Evolutionary conservation across 1,284 basidiomycete genomes (phyloP).

Genomic region (Melampsora americana): DNA sequence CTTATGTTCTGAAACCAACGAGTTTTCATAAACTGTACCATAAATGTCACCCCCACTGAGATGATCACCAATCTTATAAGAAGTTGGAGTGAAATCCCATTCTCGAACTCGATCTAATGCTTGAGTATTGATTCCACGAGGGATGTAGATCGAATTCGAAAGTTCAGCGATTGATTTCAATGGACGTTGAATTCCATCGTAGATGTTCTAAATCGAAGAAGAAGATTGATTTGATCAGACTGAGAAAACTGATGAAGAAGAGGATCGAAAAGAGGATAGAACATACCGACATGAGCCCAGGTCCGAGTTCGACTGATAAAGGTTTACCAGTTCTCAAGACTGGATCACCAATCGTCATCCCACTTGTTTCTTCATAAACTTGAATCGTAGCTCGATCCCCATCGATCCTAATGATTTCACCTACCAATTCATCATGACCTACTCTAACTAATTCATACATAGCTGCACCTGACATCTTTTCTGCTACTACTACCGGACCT

Average conservation of each 20-base stretch:
- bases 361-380: conserved; percentile 99
- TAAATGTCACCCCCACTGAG: conserved; percentile 95
- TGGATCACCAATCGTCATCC: conserved; percentile 93
- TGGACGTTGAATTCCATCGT: conserved; percentile 50
- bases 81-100: conserved; percentile 93
- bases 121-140: conserved; percentile 94
- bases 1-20: conserved; percentile 92
- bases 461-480: conserved; percentile 90
- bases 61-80: conserved; percentile 88
- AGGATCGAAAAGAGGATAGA: too few relatives aligned
- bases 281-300: conserved; percentile 62
- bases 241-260: conserved; percentile 6
- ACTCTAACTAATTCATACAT: conserved; percentile 97
- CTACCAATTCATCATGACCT: conserved; percentile 74
- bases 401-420: conserved; percentile 93
- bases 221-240: too few relatives aligned
- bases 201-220: conserved; percentile 49
- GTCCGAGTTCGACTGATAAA: conserved; percentile 92
- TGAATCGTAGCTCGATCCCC: conserved; percentile 96
- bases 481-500: conserved; percentile 91
- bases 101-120: conserved; percentile 81
- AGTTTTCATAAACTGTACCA: conserved; percentile 93
- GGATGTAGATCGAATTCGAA: conserved; percentile 97
- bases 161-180: conserved; percentile 87
- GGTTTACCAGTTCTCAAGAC: conserved; percentile 96